Evolutionary conservation across 192 early-diverging fungal species (phyloP), one percentile per base, ranked within the genome.

Genomic region (Backusella macrospora): DNA sequence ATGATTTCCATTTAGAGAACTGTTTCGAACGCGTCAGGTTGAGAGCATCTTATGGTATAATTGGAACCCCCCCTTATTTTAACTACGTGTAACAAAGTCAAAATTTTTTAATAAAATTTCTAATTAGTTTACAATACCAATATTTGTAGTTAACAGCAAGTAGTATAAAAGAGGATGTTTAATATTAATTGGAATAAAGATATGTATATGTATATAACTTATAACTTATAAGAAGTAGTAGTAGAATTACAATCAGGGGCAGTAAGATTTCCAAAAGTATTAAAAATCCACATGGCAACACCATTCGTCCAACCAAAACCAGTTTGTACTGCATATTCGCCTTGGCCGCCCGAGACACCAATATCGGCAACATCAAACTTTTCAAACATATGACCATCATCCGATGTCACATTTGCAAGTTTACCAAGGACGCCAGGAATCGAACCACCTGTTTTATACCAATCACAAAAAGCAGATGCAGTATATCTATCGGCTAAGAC

Each of bases 241-340:
- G 70, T 44, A 21, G 63, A 68, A 14, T 70, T 72, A 55, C 77
- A 78, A 37, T 78, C 66, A 23, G 77, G 77, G n/a, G 77, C 77
- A 10, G 59, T 45, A 9, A 78, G 37, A 38, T 70, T 47, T 5
- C 39, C 21, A 64, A 78, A 90, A 0, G 49, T 74, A 16, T 87
- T 79, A 62, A 91, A 74, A 0, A 83, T 70, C 90, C 88, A 91
- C 64, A 92, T 79, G 16, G 86, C 73, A 43, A 92, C 87, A 18
- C 90, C 90, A 71, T 93, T 93, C 13, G 90, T 91, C 90, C 89
- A 93, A 1, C 90, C 90, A 81, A 93, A 93, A 1, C 89, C 90
- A 37, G 79, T 76, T 75, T 92, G 89, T 13, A 90, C 89, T 3
- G 71, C 72, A 69, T 93, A 91, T 73, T 93, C 92, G 55, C 91